Evolutionary conservation across 495 filamentous ascomycete genomes (phyloP).

Genomic region (Daldinia concentrica): DNA sequence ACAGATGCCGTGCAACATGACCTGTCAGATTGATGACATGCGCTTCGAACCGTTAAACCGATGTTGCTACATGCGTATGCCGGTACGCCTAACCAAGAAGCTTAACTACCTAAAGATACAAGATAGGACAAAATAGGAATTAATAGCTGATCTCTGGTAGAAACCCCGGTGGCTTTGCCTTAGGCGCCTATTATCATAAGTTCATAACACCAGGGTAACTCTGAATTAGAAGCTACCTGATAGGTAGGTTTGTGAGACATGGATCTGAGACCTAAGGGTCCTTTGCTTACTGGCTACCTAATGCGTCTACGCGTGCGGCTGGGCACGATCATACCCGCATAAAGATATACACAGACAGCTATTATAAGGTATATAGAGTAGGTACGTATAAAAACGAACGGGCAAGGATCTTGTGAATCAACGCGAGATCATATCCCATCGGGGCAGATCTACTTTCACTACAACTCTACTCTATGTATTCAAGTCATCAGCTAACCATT

Average conservation of each 20-base stretch:
- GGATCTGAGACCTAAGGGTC: slow-evolving; percentile 33
- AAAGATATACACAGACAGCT: slow-evolving; percentile 10
- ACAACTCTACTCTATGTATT: not conserved
- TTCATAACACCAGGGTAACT: not conserved
- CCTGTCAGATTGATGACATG: slow-evolving; percentile 49
- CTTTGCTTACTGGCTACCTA: slow-evolving; percentile 5
- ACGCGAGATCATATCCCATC: slow-evolving; percentile 15
- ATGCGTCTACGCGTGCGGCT: slow-evolving; percentile 26
- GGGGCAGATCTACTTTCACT: slow-evolving; percentile 2
- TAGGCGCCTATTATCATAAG: not conserved
- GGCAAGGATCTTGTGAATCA: slow-evolving; percentile 7
- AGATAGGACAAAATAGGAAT: not conserved
- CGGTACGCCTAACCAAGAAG: slow-evolving; percentile 1
- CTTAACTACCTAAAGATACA: too few relatives aligned
- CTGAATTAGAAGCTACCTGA: too few relatives aligned
- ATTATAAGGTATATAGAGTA: not conserved
- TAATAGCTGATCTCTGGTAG: not conserved
- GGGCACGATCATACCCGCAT: slow-evolving; percentile 10
- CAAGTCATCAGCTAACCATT: not conserved
- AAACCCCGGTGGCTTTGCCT: not conserved
- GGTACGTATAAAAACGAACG: not conserved
- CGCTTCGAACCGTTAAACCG: slow-evolving; percentile 38
- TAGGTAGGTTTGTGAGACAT: slow-evolving; percentile 18
- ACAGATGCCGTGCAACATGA: slow-evolving; percentile 46
- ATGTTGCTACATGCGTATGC: slow-evolving; percentile 32